Evolutionary conservation across 225 moss, liverwort and hornwort genomes (phyloP).

Genomic region (Marchantia paleacea): DNA sequence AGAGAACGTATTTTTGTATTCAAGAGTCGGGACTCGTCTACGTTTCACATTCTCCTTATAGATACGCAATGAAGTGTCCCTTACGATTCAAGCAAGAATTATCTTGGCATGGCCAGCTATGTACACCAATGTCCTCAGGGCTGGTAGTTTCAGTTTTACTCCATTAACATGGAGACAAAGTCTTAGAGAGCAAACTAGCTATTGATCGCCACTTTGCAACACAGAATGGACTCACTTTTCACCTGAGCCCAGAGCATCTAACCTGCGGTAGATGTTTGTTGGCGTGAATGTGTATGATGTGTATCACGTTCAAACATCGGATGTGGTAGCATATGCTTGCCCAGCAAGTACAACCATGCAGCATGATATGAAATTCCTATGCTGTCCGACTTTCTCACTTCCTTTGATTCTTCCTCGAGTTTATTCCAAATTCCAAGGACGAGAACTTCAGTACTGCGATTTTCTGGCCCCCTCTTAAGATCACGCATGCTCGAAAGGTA

Average conservation of each 20-base stretch:
- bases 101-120: background rate
- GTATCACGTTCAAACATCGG: background rate
- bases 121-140: background rate
- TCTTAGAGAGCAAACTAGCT: background rate
- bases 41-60: background rate
- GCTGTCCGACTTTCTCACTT: background rate
- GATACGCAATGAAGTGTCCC: background rate
- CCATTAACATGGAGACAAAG: background rate
- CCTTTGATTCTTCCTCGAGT: background rate
- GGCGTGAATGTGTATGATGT: background rate
- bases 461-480: too few relatives aligned
- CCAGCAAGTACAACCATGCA: background rate
- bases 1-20: background rate
- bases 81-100: background rate
- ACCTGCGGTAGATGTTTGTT: slow-evolving; percentile 3
- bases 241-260: background rate
- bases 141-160: background rate
- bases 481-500: background rate
- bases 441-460: too few relatives aligned
- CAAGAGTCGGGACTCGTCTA: background rate
- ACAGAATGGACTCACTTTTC: background rate
- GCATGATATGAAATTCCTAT: background rate
- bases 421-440: background rate
- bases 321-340: background rate
- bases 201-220: background rate